A percentile compares a stretch with the other conserved stretches of the same genome.
phyloP scores from a whole-genome alignment of 192 early-diverging fungal genomes.

The Coemansia sp. region DNA sequence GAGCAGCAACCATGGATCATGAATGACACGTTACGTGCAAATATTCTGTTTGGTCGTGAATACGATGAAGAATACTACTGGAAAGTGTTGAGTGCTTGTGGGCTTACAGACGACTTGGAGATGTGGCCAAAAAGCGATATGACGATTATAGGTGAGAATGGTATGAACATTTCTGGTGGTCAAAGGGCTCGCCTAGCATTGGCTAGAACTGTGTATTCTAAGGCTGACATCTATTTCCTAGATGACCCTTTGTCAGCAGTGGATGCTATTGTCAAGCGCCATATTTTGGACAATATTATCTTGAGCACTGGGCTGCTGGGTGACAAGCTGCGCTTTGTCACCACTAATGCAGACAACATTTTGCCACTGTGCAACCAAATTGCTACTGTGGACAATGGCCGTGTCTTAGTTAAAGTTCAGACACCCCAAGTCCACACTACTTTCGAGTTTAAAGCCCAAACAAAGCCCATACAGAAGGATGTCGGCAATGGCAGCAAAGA shows the following conservation, averaged over 20 bases:
- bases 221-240: slow-evolving; percentile 70
- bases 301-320: slow-evolving; percentile 56
- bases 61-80: slow-evolving; percentile 64
- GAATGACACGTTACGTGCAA: slow-evolving; percentile 68
- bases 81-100: slow-evolving; percentile 64
- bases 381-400: slow-evolving; percentile 16
- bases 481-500: neutral
- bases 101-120: slow-evolving; percentile 66
- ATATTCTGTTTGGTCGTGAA: slow-evolving; percentile 76
- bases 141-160: slow-evolving; percentile 72
- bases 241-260: slow-evolving; percentile 80
- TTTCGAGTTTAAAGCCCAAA: neutral
- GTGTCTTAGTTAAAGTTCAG: slow-evolving; percentile 48
- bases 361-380: slow-evolving; percentile 36
- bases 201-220: slow-evolving; percentile 67
- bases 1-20: slow-evolving; percentile 41
- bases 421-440: slow-evolving; percentile 15
- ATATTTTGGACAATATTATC: slow-evolving; percentile 67
- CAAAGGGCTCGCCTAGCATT: slow-evolving; percentile 70
- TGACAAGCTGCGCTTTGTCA: slow-evolving; percentile 53
- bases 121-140: slow-evolving; percentile 63
- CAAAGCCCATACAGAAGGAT: neutral
- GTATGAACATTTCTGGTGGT: slow-evolving; percentile 75
- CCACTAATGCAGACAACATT: slow-evolving; percentile 39
- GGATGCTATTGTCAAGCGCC: slow-evolving; percentile 64